phyloP scores from a whole-genome alignment of 306 rosid species.

The Cucumis melo region DNA sequence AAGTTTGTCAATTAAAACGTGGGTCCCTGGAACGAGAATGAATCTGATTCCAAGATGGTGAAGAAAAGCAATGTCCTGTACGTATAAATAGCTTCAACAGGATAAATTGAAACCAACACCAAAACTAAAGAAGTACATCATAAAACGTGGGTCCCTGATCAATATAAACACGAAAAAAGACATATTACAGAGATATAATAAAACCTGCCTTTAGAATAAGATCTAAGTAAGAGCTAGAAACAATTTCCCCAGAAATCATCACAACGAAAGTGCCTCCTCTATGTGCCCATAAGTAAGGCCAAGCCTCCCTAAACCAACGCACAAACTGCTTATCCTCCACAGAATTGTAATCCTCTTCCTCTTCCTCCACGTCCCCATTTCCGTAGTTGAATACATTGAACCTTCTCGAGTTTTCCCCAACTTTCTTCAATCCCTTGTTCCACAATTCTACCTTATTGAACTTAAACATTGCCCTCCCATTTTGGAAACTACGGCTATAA shows the following conservation, averaged over 20 bases:
- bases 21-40: constrained; percentile 86
- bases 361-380: constrained; percentile 15
- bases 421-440: not conserved
- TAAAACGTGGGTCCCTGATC: not conserved
- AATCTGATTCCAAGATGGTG: constrained; percentile 88
- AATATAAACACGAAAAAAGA: not conserved
- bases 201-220: constrained; percentile 70
- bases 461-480: not conserved
- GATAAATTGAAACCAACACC: not conserved
- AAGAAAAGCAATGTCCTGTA: constrained; percentile 96
- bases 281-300: constrained; percentile 90
- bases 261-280: constrained; percentile 74
- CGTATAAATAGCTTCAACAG: constrained; percentile 1
- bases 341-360: constrained; percentile 28
- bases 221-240: constrained; percentile 49
- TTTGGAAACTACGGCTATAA: constrained; percentile 6
- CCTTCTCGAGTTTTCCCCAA: not conserved
- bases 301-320: constrained; percentile 80
- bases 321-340: constrained; percentile 75
- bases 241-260: constrained; percentile 76
- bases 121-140: not conserved
- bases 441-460: not conserved
- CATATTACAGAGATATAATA: not conserved
- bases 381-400: constrained; percentile 16
- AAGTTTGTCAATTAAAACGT: constrained; percentile 74